Evolutionary conservation across 768 basidiomycete genomes (phyloP).

Genomic region (Boletus subcaerulescens): DNA sequence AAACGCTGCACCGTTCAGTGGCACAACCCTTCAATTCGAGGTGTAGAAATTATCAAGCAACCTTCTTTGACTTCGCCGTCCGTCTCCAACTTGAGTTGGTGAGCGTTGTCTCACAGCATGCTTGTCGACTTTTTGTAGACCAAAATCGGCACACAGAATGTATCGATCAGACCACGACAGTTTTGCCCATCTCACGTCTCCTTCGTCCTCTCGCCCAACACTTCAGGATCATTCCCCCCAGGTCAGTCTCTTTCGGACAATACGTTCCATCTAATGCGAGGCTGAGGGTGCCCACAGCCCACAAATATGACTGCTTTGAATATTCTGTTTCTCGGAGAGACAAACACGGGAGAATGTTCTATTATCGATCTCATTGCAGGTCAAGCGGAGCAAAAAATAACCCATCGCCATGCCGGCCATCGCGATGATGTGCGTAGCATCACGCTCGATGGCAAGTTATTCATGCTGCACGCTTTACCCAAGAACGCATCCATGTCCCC

Average conservation of each 20-base stretch:
- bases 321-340: slow-evolving; percentile 24
- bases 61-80: not conserved
- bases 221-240: not conserved
- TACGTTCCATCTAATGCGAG: not conserved
- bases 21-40: not conserved
- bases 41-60: not conserved
- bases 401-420: not conserved
- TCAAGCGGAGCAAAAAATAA: not conserved
- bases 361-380: slow-evolving; percentile 18
- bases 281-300: slow-evolving; percentile 12
- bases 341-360: slow-evolving; percentile 13
- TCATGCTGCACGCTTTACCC: slow-evolving; percentile 10
- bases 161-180: slow-evolving; percentile 12
- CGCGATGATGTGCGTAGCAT: slow-evolving; percentile 8
- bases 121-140: not conserved
- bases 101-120: not conserved
- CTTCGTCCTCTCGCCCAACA: slow-evolving; percentile 10
- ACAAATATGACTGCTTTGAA: slow-evolving; percentile 6
- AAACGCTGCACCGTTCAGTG: not conserved
- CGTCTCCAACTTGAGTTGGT: slow-evolving; percentile 3
- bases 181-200: slow-evolving; percentile 4
- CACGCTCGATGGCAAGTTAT: slow-evolving; percentile 13
- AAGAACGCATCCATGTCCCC: not conserved
- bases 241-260: slow-evolving; percentile 11
- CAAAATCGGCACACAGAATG: slow-evolving; percentile 14